A percentile compares a stretch with the other conserved stretches of the same genome.
Evolutionary conservation across 768 basidiomycete genomes (phyloP).

Genomic region (Macrolepiota albuminosa): DNA sequence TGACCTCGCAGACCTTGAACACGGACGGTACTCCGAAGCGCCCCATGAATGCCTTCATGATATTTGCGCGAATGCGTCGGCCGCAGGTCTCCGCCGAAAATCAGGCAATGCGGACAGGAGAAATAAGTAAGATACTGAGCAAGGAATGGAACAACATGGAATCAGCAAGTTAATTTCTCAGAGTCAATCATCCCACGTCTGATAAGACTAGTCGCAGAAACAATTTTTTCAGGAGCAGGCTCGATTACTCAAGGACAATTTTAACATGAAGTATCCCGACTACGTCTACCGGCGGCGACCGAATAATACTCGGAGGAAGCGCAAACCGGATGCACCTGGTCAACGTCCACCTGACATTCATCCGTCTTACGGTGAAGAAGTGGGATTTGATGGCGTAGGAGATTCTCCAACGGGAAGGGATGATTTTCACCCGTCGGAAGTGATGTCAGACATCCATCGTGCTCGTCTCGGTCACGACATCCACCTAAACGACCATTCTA

Average conservation of each 20-base stretch:
- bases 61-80: slow-evolving; percentile 76
- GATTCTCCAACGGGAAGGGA: slow-evolving; percentile 35
- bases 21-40: slow-evolving; percentile 85
- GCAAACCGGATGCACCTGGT: slow-evolving; percentile 31
- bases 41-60: slow-evolving; percentile 95
- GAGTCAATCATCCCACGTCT: slow-evolving; percentile 5
- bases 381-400: slow-evolving; percentile 25
- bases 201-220: slow-evolving; percentile 56
- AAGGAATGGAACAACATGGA: slow-evolving; percentile 84
- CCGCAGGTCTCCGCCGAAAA: slow-evolving; percentile 86
- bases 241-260: slow-evolving; percentile 78
- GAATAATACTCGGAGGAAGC: slow-evolving; percentile 73
- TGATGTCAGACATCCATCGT: slow-evolving; percentile 19
- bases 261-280: slow-evolving; percentile 84
- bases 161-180: slow-evolving; percentile 42
- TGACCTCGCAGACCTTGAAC: slow-evolving; percentile 79
- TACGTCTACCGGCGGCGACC: slow-evolving; percentile 87
- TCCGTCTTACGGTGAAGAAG: slow-evolving; percentile 28
- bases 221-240: slow-evolving; percentile 88
- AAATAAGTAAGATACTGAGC: slow-evolving; percentile 84
- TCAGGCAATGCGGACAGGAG: slow-evolving; percentile 86
- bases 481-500: slow-evolving; percentile 21
- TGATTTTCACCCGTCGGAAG: slow-evolving; percentile 21
- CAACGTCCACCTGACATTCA: slow-evolving; percentile 25
- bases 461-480: slow-evolving; percentile 24